Base-by-base conservation (phyloP, 192 early-diverging fungal genomes). In the Backusella morwellensis region DNA sequence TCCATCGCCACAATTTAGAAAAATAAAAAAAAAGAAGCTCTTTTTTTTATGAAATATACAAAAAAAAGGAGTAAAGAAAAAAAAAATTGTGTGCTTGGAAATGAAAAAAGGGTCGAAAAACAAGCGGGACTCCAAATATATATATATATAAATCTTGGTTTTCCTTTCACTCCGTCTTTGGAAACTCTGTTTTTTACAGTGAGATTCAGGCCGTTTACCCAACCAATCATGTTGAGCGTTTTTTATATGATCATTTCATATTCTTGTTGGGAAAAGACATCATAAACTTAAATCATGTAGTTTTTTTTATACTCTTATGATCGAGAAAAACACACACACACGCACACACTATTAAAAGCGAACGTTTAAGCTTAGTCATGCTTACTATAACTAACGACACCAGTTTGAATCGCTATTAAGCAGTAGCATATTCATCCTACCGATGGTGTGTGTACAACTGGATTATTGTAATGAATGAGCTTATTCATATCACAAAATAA, bases 1-100 rank as follows among this genome's bases (percentile, higher is more conserved):
- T 38, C 19, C 70, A 66, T 70, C 19, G 50, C 67, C 66, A 50
- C 50, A 73, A 67, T 34, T 9, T 41, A 67, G 34, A 41, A 47
- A 77, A 69, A 35, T 54, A 29, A 44, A 35, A 47, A 67, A 76
- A 50, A 26, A 70, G 26, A 71, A 70, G 42, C 32, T 44, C 47
- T 47, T 26, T 66, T 68, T 67, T 50, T 40, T 47, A 34, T 66
- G 66, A 34, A 35, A 75, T 75, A 26, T 42, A 42, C 66, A 34
- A 68, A 23, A 23, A 29, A 67, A 32, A 66, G 35, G 38, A 72
- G 29, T 54, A 32, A 35, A 6, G 56, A 73, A 56, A 56, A 73
- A 29, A 75, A 35, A 23, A 41, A 36, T 52, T 32, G 32, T 32
- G 32, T 32, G 32, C 32, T 32, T 32, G 32, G n/a, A 52, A 52